phyloP scores from a whole-genome alignment of 2,329 filamentous ascomycete genomes.

The Lachnellula cervina region DNA sequence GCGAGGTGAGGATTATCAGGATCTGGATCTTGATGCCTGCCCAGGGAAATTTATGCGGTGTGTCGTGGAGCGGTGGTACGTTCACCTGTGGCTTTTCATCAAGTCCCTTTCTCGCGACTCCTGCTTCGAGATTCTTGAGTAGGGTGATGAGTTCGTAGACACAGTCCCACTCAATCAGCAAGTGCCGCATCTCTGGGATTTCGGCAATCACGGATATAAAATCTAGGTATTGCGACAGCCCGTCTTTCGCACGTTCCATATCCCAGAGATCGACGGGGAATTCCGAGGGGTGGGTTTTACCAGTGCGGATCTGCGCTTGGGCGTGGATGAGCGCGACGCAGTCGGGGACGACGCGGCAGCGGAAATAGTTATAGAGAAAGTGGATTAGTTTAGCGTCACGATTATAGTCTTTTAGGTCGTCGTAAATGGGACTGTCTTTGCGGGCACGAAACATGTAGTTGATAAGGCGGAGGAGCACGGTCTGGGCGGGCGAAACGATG shows the following conservation, averaged over 20 bases:
- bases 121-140: slow-evolving; percentile 80
- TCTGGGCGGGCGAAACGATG: slow-evolving; percentile 92
- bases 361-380: slow-evolving; percentile 89
- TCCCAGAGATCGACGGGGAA: slow-evolving; percentile 96
- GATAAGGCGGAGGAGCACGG: slow-evolving; percentile 83
- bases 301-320: slow-evolving; percentile 81
- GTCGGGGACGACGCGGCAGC: slow-evolving; percentile 87
- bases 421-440: slow-evolving; percentile 38
- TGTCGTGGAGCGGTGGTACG: slow-evolving; percentile 53
- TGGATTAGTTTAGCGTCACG: slow-evolving; percentile 64
- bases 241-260: slow-evolving; percentile 94
- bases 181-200: slow-evolving; percentile 73
- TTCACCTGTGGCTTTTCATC: slow-evolving; percentile 37
- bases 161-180: slow-evolving; percentile 88
- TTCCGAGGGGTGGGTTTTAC: slow-evolving; percentile 71
- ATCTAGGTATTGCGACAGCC: slow-evolving; percentile 88
- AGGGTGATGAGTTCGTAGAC: slow-evolving; percentile 84
- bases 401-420: slow-evolving; percentile 48
- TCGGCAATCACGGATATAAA: slow-evolving; percentile 89
- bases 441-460: slow-evolving; percentile 78
- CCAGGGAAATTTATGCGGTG: slow-evolving; percentile 61
- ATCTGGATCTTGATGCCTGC: slow-evolving; percentile 84
- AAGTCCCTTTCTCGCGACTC: slow-evolving; percentile 76
- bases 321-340: slow-evolving; percentile 92
- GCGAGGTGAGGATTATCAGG: slow-evolving; percentile 80